These are phyloP conservation scores for Eucalyptus victrix DNA, from an alignment of 345 rosid genomes.

Conservation along the genomic window DNA sequence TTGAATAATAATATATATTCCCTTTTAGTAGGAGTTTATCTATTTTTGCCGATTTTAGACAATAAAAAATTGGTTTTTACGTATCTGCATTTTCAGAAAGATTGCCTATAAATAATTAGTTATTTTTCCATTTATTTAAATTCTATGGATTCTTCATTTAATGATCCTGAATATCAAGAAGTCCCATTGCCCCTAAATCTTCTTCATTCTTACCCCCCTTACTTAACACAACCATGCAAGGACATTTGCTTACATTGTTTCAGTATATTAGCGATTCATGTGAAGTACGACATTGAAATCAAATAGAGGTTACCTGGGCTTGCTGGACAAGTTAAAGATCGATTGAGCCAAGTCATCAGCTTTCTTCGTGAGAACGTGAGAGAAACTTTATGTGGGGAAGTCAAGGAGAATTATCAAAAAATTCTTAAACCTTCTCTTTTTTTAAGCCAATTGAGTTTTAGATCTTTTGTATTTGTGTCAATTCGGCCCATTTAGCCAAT, in stretches of 20 bases:
- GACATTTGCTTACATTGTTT: neutral
- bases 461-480: no score
- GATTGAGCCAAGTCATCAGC: neutral
- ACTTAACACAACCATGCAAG: neutral
- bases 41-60: no score
- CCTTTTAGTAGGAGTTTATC: no score
- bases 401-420: no score
- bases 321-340: neutral
- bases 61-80: no score
- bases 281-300: neutral
- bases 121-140: no score
- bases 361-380: neutral
- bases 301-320: neutral
- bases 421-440: no score
- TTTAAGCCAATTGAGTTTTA: no score
- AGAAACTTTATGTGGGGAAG: neutral
- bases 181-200: neutral
- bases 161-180: neutral
- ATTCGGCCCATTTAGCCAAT: no score
- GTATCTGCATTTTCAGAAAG: no score
- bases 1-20: no score
- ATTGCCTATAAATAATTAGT: no score
- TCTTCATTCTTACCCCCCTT: neutral
- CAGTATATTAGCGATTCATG: neutral
- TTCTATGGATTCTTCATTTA: neutral